phyloP scores from a whole-genome alignment of 1,139 yeast species.

The Protomyces inundatus region DNA sequence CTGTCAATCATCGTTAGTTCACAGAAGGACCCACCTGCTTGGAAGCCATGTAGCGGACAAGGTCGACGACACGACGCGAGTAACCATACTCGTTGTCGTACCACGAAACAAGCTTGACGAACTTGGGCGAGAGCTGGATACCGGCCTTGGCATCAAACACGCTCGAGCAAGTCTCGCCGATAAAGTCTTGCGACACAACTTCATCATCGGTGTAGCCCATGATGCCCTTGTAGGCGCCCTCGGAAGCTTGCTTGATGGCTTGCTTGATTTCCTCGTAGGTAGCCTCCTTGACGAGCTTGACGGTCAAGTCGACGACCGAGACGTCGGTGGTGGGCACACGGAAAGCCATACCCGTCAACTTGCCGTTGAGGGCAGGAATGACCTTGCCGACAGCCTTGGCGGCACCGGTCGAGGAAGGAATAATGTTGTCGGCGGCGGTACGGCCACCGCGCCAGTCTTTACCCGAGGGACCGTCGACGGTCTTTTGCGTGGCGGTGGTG shows the following conservation, averaged over 20 bases:
- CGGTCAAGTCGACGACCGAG: slow-evolving; percentile 70
- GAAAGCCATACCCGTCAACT: slow-evolving; percentile 82
- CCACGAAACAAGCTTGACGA: slow-evolving; percentile 83
- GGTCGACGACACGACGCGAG: slow-evolving; percentile 88
- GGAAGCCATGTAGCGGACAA: slow-evolving; percentile 65
- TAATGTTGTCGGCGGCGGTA: slow-evolving; percentile 84
- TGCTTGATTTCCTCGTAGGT: slow-evolving; percentile 71
- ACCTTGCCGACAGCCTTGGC: slow-evolving; percentile 92
- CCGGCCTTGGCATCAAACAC: slow-evolving; percentile 83
- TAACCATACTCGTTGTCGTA: slow-evolving; percentile 89
- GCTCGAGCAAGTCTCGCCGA: slow-evolving; percentile 70
- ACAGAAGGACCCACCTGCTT: slow-evolving; percentile 7
- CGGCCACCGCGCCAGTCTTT: slow-evolving; percentile 96
- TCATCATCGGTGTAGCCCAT: slow-evolving; percentile 82
- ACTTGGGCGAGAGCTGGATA: slow-evolving; percentile 72
- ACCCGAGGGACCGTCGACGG: slow-evolving; percentile 87
- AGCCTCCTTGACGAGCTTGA: slow-evolving; percentile 62
- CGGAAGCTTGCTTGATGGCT: slow-evolving; percentile 59
- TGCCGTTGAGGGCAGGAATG: slow-evolving; percentile 80
- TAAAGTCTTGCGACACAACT: slow-evolving; percentile 79
- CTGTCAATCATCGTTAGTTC: neutral
- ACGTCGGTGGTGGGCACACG: slow-evolving; percentile 87
- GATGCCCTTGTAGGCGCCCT: slow-evolving; percentile 71
- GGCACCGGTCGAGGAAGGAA: slow-evolving; percentile 88
- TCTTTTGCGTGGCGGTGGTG: slow-evolving; percentile 85